Base-by-base conservation (phyloP, 2,329 filamentous ascomycete species). In the Phoma sp. region DNA sequence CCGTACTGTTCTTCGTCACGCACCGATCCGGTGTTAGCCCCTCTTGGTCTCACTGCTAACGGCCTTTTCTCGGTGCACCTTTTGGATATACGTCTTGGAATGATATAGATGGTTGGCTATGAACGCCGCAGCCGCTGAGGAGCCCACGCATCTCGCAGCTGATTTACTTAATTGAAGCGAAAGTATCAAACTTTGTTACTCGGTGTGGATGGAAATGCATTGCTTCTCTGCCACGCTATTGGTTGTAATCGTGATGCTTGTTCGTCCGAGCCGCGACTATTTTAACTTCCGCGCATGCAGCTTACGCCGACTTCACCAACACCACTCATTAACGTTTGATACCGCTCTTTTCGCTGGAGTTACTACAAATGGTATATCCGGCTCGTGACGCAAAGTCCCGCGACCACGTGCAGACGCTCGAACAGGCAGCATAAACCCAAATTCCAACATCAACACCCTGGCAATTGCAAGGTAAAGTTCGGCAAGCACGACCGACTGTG, bases 21-120 rank as follows among this genome's bases (percentile, higher is more conserved):
- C 47, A 17, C 45, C 49, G 37, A 47, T 55, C 47, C 48, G 34
- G 55, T 43, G 42, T 37, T 62, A 54, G 60, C 21, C 36, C 28
- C 26, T 48, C 51, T 55, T 50, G 49, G 28, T 49, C 40, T 53
- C 43, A 6, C 25, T 30, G 29, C 42, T 59, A 53, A 62, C 60
- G 60, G 60, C 57, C 53, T 33, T 26, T 55, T 55, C 42, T 58
- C 60, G 56, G 56, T 36, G 45, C 37, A 36, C 38, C 25, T 47
- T 32, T 40, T 42, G 39, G 34, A 42, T 36, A 50, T 30, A 56
- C 42, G 51, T 54, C 37, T 57, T 49, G 46, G 40, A 54, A 54
- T 43, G 47, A 60, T 42, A 46, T 47, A 56, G 47, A 60, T 55
- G 56, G 59, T 61, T 61, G 53, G 61, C 50, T 55, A 53, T 14